Evolutionary conservation across 305 asterid species (phyloP).

Genomic region (Plantago rigida): DNA sequence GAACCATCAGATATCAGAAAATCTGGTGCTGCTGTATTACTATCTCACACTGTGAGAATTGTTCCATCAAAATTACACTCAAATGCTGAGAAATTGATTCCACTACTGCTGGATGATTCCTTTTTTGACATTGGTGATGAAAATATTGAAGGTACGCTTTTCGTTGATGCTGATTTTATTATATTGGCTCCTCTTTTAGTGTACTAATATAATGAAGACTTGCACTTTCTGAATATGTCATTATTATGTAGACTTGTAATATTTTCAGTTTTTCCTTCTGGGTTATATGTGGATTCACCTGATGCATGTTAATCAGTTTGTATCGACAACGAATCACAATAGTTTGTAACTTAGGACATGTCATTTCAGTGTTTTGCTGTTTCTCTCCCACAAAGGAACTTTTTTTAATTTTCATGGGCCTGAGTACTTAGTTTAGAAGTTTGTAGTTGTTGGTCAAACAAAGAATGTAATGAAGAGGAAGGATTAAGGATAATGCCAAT

Average conservation of each 20-base stretch:
- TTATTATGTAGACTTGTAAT: neutral
- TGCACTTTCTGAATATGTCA: neutral
- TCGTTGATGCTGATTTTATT: neutral
- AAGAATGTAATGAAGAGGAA: no score
- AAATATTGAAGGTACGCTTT: conserved; percentile 44
- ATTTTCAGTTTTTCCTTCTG: neutral
- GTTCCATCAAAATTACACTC: conserved; percentile 75
- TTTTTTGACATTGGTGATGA: conserved; percentile 40
- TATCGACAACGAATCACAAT: neutral
- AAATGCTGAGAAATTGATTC: conserved; percentile 43
- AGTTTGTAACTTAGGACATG: no score
- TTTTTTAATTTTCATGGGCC: no score
- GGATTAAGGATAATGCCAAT: no score
- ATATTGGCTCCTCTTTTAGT: neutral
- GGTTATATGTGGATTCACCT: neutral
- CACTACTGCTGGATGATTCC: conserved; percentile 49
- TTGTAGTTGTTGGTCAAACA: no score
- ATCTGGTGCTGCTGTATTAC: conserved; percentile 53
- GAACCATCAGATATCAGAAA: conserved; percentile 53
- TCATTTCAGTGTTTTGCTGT: no score
- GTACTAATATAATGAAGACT: neutral
- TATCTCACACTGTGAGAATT: conserved; percentile 61
- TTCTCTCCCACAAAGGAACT: no score
- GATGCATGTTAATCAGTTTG: no score
- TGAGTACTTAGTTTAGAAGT: no score